phyloP scores from a whole-genome alignment of 495 filamentous ascomycete genomes.

The Tuber aestivum region DNA sequence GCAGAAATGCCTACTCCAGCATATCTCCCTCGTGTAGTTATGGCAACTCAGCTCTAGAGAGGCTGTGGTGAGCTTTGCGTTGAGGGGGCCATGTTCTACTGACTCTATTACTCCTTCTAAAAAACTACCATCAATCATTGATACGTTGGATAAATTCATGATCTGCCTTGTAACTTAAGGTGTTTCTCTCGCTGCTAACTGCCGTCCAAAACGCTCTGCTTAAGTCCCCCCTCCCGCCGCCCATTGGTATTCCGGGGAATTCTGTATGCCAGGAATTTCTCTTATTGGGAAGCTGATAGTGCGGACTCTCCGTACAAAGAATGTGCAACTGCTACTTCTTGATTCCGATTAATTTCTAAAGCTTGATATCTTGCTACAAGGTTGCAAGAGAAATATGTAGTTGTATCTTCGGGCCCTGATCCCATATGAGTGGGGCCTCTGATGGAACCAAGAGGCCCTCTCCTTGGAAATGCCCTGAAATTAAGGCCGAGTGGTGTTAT shows the following conservation, averaged over 20 bases:
- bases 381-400: too few relatives aligned
- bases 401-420: too few relatives aligned
- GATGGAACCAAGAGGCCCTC: not conserved
- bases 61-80: not conserved
- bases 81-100: not conserved
- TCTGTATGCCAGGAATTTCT: too few relatives aligned
- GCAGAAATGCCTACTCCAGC: not conserved
- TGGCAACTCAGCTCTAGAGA: not conserved
- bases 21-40: not conserved
- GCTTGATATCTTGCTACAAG: not conserved
- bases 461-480: not conserved
- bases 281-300: too few relatives aligned
- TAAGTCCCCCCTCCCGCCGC: not conserved
- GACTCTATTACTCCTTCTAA: not conserved
- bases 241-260: too few relatives aligned
- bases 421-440: not conserved
- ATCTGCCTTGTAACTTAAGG: not conserved
- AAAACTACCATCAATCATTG: not conserved
- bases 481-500: not conserved
- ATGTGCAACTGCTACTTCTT: too few relatives aligned
- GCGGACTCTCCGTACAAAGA: too few relatives aligned
- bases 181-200: not conserved
- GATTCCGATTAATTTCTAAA: not conserved
- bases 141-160: not conserved
- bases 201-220: not conserved